Evolutionary conservation across 1,139 yeast species (phyloP).

Genomic region (Zhuliangozyma parablackwelliae): DNA sequence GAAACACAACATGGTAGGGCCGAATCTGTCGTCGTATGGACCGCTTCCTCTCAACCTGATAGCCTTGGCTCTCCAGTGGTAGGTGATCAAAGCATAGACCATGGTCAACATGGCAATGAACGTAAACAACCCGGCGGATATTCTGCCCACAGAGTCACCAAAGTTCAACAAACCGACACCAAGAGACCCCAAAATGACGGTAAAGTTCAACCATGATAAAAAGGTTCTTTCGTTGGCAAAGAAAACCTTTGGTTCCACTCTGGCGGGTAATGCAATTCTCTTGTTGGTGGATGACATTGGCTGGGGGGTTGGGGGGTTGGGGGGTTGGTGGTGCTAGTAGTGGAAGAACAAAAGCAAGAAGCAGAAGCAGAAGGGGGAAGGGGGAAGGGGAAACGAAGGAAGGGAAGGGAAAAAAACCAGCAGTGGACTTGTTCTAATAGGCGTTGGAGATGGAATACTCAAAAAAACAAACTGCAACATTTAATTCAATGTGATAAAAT

Average conservation of each 20-base stretch:
- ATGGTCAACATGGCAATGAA: slow-evolving; percentile 94
- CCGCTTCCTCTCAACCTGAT: slow-evolving; percentile 96
- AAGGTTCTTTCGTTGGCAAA: slow-evolving; percentile 98
- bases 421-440: too few species aligned
- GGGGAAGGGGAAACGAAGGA: too few species aligned
- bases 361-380: too few species aligned
- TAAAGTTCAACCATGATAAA: slow-evolving; percentile 95
- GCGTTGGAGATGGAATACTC: too few species aligned
- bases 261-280: slow-evolving; percentile 94
- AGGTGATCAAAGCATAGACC: slow-evolving; percentile 91
- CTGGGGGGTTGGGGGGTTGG: not conserved
- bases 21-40: slow-evolving; percentile 96
- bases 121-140: slow-evolving; percentile 92
- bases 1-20: slow-evolving; percentile 97
- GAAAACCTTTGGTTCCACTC: slow-evolving; percentile 98
- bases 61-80: slow-evolving; percentile 99
- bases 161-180: slow-evolving; percentile 94
- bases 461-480: too few species aligned
- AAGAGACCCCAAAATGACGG: slow-evolving; percentile 92
- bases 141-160: slow-evolving; percentile 90
- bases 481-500: too few species aligned
- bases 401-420: too few species aligned
- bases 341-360: too few species aligned
- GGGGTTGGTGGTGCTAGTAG: not conserved
- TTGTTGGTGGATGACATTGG: slow-evolving; percentile 43